Evolutionary conservation across 257 asterid genomes (phyloP), one percentile per base, ranked within the genome.

Genomic region (Petrea volubilis): DNA sequence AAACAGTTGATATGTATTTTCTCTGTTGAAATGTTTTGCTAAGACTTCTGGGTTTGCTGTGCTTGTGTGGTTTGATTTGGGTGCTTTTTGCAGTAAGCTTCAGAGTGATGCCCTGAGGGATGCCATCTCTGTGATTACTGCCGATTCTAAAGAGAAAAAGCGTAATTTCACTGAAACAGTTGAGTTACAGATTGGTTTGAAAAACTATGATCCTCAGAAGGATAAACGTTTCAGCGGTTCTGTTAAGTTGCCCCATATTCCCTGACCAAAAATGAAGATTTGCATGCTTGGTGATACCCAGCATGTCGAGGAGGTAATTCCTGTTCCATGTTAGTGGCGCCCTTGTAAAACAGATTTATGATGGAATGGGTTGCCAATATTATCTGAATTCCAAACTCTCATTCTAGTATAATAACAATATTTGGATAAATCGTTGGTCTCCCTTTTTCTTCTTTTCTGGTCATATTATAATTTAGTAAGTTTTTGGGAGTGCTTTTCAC

Each of bases 231-330:
- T 83, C 78, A 83, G 88, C n/a, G 88, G 88, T 5, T 83, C 88
- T 29, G 88, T 83, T 27, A 83, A 67, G 78, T 70, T 83, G 82
- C 88, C 88, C 5, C 88, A 83, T 76, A 81, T 83, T 55, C 88
- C 87, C 63, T 66, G 88, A 2, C 88, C 88, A 2, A 83, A 83
- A 66, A 83, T 83, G 88, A 80, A 78, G 74, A 62, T 83, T n/a
- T 83, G 88, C 77, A 83, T 83, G 88, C 88, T 84, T 69, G 88
- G 88, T 25, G 86, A 84, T 75, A 86, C 88, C 55, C 86, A 80
- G 79, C 86, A 84, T 15, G 88, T 81, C 1, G 88, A 84, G 58
- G 86, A 80, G 84, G 88, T 83, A 70, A 38, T 21, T 7, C 10
- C n/a, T 17, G 27, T 55, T 27, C 27, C 24, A 4, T 56, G 8